Evolutionary conservation across 2,329 filamentous ascomycete species (phyloP).

Genomic region (Fusarium nisikadoi): DNA sequence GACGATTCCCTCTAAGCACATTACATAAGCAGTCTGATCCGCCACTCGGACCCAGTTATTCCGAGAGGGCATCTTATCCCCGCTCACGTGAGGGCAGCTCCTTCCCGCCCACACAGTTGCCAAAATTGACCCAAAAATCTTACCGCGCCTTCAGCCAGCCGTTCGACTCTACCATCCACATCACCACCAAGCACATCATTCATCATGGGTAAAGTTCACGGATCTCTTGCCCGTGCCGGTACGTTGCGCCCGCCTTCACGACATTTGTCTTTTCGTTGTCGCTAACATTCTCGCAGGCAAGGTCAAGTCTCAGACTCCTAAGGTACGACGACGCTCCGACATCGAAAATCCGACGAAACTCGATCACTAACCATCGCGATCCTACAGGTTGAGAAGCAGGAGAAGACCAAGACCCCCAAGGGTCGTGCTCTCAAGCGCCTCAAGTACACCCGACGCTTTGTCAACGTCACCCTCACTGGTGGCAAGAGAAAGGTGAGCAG

Average conservation of each 20-base stretch:
- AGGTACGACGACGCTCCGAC: slow-evolving; percentile 68
- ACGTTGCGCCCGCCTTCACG: slow-evolving; percentile 43
- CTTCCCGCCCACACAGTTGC: slow-evolving; percentile 52
- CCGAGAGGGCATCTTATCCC: slow-evolving; percentile 49
- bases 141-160: slow-evolving; percentile 37
- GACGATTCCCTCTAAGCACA: neutral
- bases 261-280: slow-evolving; percentile 15
- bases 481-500: slow-evolving; percentile 93
- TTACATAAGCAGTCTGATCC: slow-evolving; percentile 19
- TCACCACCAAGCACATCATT: slow-evolving; percentile 53
- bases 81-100: slow-evolving; percentile 51
- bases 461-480: slow-evolving; percentile 96
- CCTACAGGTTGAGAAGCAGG: slow-evolving; percentile 81
- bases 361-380: slow-evolving; percentile 46
- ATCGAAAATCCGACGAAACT: slow-evolving; percentile 41
- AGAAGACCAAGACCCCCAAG: slow-evolving; percentile 98
- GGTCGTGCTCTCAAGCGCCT: slow-evolving; percentile 97
- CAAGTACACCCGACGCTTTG: slow-evolving; percentile 96
- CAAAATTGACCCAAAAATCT: slow-evolving; percentile 53
- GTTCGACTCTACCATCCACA: slow-evolving; percentile 49
- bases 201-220: slow-evolving; percentile 93
- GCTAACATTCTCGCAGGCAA: slow-evolving; percentile 81
- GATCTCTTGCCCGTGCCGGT: slow-evolving; percentile 88
- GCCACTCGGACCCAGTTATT: slow-evolving; percentile 43
- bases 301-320: slow-evolving; percentile 96